phyloP scores from a whole-genome alignment of 164 flowering plant genomes.

The Cinnamomum chago region DNA sequence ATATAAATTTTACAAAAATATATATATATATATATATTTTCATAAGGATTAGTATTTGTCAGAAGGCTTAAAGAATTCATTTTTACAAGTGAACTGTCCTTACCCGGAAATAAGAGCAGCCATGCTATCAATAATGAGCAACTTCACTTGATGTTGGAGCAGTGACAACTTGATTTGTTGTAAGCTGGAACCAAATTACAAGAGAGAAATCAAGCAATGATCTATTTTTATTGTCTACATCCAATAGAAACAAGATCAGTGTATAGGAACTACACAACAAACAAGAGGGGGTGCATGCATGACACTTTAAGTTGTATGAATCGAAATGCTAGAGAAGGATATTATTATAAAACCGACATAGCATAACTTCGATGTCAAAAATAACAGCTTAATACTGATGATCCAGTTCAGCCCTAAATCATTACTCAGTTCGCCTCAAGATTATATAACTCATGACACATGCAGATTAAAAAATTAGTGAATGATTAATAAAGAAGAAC shows the following conservation, averaged over 20 bases:
- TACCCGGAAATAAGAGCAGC: conserved; percentile 73
- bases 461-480: too few species aligned
- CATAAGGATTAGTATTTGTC: background rate
- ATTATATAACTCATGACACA: too few species aligned
- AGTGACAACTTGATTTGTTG: conserved; percentile 67
- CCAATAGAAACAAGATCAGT: background rate
- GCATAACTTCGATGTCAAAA: too few species aligned
- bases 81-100: background rate
- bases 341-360: background rate
- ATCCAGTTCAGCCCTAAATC: too few species aligned
- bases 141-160: conserved; percentile 63
- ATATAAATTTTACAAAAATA: background rate
- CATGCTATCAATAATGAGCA: conserved; percentile 86
- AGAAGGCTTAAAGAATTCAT: background rate
- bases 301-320: background rate
- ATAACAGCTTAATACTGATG: too few species aligned
- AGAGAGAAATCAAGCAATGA: conserved; percentile 6
- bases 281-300: background rate
- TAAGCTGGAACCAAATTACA: conserved; percentile 42
- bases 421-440: too few species aligned
- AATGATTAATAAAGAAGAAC: too few species aligned
- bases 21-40: background rate
- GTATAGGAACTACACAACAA: background rate
- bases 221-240: background rate
- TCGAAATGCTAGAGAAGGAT: background rate